Evolutionary conservation across 306 rosid species (phyloP), one percentile per base, ranked within the genome.

Genomic region (Ziziphus jujuba): DNA sequence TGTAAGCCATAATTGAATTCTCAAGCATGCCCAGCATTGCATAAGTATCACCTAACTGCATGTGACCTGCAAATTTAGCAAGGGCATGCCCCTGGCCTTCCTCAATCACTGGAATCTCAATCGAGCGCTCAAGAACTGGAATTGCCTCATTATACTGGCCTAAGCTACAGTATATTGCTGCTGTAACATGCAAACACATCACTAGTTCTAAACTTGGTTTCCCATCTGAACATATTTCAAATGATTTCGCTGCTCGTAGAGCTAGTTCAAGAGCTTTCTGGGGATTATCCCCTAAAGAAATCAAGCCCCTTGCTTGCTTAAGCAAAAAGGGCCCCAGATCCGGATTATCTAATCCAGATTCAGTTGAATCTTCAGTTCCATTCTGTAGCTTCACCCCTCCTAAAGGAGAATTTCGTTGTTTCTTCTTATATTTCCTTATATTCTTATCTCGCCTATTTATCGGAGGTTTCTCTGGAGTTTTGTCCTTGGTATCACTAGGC

Each of bases 11-110:
- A 12, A 88, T 81, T 61, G 99, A 90, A 31, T 87, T 95, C 79
- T 90, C 96, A 50, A 95, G 89, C 79, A 85, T 87, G 47, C 97
- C 99, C 64, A 85, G 38, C 92, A 88, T 85, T 23, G 99, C 97
- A 70, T 84, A 87, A 11, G 91, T 85, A 73, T 95, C 99, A 54
- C 99, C 99, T 36, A 95, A 72, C 76, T 95, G 99, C 99, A 95
- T 95, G 80, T 87, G 79, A 50, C 99, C 87, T 0, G 97, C 85
- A 74, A 95, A 95, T 77, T 88, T 91, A 15, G 96, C 97, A 44
- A 82, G 92, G 55, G 95, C 89, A 6, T 85, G 89, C 62, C 87
- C 83, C 48, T 83, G 84, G 40, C 88, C 97, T 77, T 85, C 91
- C 74, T 82, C 85, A 3, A 79, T 34, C 4, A 66, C 65, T 23